Evolutionary conservation across 2,329 filamentous ascomycete species (phyloP), one percentile per base, ranked within the genome.

Genomic region (Apiospora phragmitis): DNA sequence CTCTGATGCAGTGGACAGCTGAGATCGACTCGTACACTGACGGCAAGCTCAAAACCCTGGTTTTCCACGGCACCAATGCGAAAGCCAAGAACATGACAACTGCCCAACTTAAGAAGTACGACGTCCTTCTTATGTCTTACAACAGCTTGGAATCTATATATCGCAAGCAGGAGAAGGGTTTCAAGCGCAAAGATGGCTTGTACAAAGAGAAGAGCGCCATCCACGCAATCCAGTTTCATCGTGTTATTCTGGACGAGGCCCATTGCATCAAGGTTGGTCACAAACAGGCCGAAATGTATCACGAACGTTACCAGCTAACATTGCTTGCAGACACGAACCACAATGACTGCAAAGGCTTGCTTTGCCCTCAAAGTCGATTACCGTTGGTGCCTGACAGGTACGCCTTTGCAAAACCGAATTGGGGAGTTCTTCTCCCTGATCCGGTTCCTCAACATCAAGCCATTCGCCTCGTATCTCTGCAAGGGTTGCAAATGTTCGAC

Each of bases 51-150:
- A 97, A 97, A 75, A 97, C 97, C 0, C 90, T 98, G 68, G 90
- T 98, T 47, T 95, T 93, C 76, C 96, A 99, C 77, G 93, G 94
- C 65, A 94, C 94, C 21, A 97, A 97, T 74, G 80, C 90, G 24
- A 94, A 96, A 81, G 87, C 92, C 68, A 98, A 97, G 83, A 88
- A 88, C 38, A 89, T 97, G 77, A 91, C 88, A 0, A 83, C 90
- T 35, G 92, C 91, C 71, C 91, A 97, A 45, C 84, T 98, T 68
- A 92, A 92, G 81, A 90, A 92, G 75, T 97, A 91, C 81, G 91
- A 99, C 81, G 94, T 99, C 68, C 95, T 98, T 78, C 94, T 98
- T 89, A 97, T 98, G 83, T 98, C 95, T 18, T 99, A 97, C 87
- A 94, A 93, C 83, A 90, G 93, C 74, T 84, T 99, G 43, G 96